Conservation (phyloP, 1,139 yeast species). For the Torulaspora pretoriensis region DNA sequence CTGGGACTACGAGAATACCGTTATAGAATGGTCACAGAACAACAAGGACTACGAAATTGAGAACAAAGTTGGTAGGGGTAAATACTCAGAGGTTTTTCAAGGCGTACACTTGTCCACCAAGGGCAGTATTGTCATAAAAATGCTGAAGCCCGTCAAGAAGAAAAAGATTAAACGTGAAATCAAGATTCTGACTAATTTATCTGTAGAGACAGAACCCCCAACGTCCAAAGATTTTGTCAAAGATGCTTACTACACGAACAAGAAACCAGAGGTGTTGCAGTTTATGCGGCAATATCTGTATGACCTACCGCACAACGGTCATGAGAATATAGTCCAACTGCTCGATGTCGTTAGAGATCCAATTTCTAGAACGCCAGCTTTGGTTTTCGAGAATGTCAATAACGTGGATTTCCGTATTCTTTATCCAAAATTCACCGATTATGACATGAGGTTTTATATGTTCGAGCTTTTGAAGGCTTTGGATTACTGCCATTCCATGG, state of each 20-base stretch:
- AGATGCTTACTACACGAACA: constrained; percentile 31
- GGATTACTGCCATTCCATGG: constrained; percentile 94
- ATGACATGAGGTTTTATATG: constrained; percentile 85
- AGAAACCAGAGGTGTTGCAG: constrained; percentile 26
- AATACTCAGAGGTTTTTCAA: constrained; percentile 92
- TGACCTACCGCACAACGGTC: constrained; percentile 36
- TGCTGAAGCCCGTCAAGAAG: constrained; percentile 92
- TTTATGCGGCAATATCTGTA: constrained; percentile 29
- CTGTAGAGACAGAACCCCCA: constrained; percentile 33
- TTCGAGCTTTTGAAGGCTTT: constrained; percentile 82
- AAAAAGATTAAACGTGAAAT: constrained; percentile 96
- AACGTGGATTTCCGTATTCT: constrained; percentile 87
- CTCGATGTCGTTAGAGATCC: constrained; percentile 89
- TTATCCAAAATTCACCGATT: constrained; percentile 82
- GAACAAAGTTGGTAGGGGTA: constrained; percentile 92
- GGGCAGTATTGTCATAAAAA: constrained; percentile 75
- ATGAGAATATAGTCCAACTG: constrained; percentile 63
- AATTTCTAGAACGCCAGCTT: constrained; percentile 85
- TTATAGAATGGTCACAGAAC: constrained; percentile 50
- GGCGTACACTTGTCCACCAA: constrained; percentile 60
- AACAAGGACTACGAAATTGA: constrained; percentile 75
- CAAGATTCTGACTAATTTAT: constrained; percentile 79
- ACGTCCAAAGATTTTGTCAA: constrained; percentile 25
- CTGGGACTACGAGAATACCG: constrained; percentile 85
- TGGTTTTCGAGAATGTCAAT: constrained; percentile 85